Evolutionary conservation across 805 yeast species (phyloP), one percentile per base, ranked within the genome.

Genomic region (Komagataella ulmi): DNA sequence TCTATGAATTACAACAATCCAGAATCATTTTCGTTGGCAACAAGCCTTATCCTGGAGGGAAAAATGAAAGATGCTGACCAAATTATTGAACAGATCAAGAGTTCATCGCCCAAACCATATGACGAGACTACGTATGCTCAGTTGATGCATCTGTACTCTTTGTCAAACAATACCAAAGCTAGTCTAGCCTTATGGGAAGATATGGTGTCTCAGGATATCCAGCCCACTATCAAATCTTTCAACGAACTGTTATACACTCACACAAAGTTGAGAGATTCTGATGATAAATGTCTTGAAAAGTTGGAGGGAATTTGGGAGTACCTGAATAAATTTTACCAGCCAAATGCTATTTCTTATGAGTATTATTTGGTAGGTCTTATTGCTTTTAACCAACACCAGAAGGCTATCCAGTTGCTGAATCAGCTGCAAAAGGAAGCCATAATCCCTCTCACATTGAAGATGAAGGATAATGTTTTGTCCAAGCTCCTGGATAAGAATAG

Each of bases 171-270:
- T 24, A 65, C 69, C 17, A 62, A 62, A 14, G 65, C 64, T 44
- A 73, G 75, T 2, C 65, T 74, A 52, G 64, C 65, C 8, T 61
- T 78, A 1, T 83, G 86, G 78, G 76, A 75, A 54, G 68, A 65
- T 46, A 61, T 83, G 66, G 56, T 74, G 24, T 54, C 61, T 8
- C 57, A 61, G 6, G 74, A 73, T 23, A 59, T 70, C 17, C 54
- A 54, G 1, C 80, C 80, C n/a, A 62, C 73, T 3, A 57, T 71
- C n/a, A 56, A 63, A 0, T 62, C 80, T 1, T 85, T 88, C 88
- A 80, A 81, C 50, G 71, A 76, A 50, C 69, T 83, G 24, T 64
- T 85, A 50, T 67, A 56, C 50, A 55, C 62, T 19, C 69, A 61
- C 46, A 56, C 57, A 7, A 59, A 64, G 49, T 55, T 54, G 44